Base-by-base conservation (phyloP, 208 protist species). In the Borovskyia barvae region DNA sequence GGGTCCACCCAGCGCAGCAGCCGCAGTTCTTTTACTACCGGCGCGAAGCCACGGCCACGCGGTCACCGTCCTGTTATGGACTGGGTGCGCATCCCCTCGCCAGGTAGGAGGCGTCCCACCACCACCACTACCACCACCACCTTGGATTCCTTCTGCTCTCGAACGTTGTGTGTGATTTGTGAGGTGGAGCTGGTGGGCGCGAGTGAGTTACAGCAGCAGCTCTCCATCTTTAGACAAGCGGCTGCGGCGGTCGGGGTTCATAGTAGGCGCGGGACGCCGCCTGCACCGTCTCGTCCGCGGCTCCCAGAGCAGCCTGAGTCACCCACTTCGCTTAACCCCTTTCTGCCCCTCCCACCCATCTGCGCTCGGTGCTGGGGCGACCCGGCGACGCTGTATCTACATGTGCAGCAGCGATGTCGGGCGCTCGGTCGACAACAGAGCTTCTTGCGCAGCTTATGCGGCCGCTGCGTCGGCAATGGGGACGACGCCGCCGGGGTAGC, bases 311-410 rank as follows among this genome's bases (percentile, higher is more conserved):
- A n/a, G n/a, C n/a, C n/a, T n/a, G n/a, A n/a, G n/a, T n/a, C n/a
- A n/a, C n/a, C n/a, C n/a, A n/a, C n/a, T n/a, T n/a, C n/a, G n/a
- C n/a, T n/a, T n/a, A n/a, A n/a, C n/a, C n/a, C n/a, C n/a, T n/a
- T n/a, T 2, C 42, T 52, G 1, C 35, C 33, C 7, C 30, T 68
- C 0, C 79, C 79, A 2, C 75, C 79, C 8, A 69, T 81, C 17
- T 86, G 79, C 50, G 64, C 46, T 12, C 55, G 37, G 11, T 86
- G 79, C 65, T 76, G 66, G 72, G 19, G 56, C n/a, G 66, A 77
- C 32, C 79, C 79, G 0, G 33, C 30, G 22, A 25, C 30, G 5
- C 52, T 82, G 12, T 20, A 63, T 26, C 28, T 49, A 15, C 60
- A 54, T 33, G 67, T 86, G 22, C 47, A 57, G 37, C 50, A 42